Base-by-base conservation (phyloP, 1,139 yeast species). In the Yamadazyma aaseri region DNA sequence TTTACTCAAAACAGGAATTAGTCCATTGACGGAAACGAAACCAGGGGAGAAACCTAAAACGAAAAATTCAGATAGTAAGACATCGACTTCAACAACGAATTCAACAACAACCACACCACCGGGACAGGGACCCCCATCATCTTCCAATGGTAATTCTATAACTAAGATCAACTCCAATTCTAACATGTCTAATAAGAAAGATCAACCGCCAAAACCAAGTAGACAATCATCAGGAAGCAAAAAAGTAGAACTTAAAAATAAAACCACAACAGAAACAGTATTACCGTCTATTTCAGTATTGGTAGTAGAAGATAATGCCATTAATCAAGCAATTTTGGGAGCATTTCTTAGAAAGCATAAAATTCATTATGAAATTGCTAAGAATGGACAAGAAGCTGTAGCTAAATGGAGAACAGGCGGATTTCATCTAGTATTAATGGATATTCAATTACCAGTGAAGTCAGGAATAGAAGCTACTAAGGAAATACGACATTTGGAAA, bases 251-350 rank as follows among this genome's bases (percentile, higher is more conserved):
- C 34, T 24, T 4, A 34, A 34, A 18, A 30, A 31, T n/a, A 41
- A 39, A 21, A 33, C 49, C 9, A 45, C 53, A 7, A 41, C 46
- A 2, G 51, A 43, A 29, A 39, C 71, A 37, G 80, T 76, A 7
- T 51, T 76, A 18, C 96, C 97, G 0, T 86, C 89, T 39, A 82
- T 92, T 33, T 86, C 89, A 25, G 96, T 92, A 3, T 65, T 92
- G 36, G 92, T 92, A 22, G 98, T 94, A 6, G 98, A 92, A 58
- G 98, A 92, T 68, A 92, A 92, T 57, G 84, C 92, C 31, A 90
- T 92, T 51, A 92, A 92, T 60, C 95, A 87, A 63, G 86, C 87
- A 31, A 90, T 92, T 71, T 71, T 92, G 53, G 95, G 92, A 18
- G 87, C 95, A n/a, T 92, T 89, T 52, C 69, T 92, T 56, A 74